Base-by-base conservation (phyloP, 768 basidiomycete species). In the Podaxis mareebaensis region DNA sequence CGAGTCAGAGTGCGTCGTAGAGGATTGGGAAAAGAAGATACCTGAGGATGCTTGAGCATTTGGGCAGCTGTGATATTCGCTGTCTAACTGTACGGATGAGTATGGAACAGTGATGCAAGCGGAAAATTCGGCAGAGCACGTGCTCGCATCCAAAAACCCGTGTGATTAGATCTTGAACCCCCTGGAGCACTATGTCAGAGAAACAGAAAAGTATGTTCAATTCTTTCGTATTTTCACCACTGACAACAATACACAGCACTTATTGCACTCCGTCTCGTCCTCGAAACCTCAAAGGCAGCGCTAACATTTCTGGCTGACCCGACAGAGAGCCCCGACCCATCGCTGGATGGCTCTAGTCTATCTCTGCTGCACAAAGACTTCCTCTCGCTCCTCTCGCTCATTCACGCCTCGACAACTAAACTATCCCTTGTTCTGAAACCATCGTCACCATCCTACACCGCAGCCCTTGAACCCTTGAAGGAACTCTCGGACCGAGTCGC, bases 351-450 rank as follows among this genome's bases (percentile, higher is more conserved):
- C 24, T 44, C 64, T 49, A 66, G 74, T 28, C 72, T 83, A 38
- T 26, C 72, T 4, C 70, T 81, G 60, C 66, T 91, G 52, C 81
- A 78, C 66, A 78, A 79, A 38, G 90, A 92, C 69, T 73, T 88
- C 17, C 62, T 85, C 22, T 81, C 85, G 2, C 74, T 91, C 39
- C 77, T 90, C 51, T 76, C 84, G 4, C 78, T 90, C 65, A 69
- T 90, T n/a, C 77, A 88, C 71, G 72, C 76, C 22, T 74, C 81
- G 33, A 75, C 82, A 4, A 90, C 88, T 20, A 90, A 88, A 68
- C 71, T 89, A 26, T 78, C 90, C 3, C 80, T 92, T 38, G 78
- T 83, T 1, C 78, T 90, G 56, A 90, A 87, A 48, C 86, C 88
- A 4, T 72, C 83, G 3, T 76, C 79, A 0, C 85, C 85, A 1